Evolutionary conservation across 1,284 basidiomycete genomes (phyloP), one percentile per base, ranked within the genome.

Genomic region (Mrakiaceae sp.): DNA sequence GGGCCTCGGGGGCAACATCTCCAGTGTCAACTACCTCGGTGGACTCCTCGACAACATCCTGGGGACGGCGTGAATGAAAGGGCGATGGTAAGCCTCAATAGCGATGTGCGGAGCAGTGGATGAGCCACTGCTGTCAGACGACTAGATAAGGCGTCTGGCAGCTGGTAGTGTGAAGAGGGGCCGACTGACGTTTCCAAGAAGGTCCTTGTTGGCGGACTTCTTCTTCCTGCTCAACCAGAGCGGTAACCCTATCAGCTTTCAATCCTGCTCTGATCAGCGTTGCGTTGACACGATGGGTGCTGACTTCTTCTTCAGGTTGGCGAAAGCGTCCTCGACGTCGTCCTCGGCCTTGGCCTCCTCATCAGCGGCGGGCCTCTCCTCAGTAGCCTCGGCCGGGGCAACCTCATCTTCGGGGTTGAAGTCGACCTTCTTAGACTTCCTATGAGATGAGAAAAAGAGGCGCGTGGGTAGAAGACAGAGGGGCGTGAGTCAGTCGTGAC

Each of bases 271-370:
- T 9, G 10, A 50, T 50, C 48, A n/a, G 48, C 48, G n/a, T 50
- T n/a, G 10, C 56, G 5, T 2, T 16, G n/a, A 43, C 16, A n/a
- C 12, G 12, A 9, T 10, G 8, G 44, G 48, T 42, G 62, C 64
- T 55, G 44, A 66, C 74, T 81, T 81, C 77, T 80, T 80, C 75
- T 81, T 80, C 70, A 81, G 70, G 69, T 80, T 79, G 56, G 76
- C 79, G 65, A 80, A 80, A 74, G 79, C 67, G 64, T 77, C 72
- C 69, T 40, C 70, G 71, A 9, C 68, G n/a, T 64, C 71, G 16
- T 67, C 70, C 40, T 68, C 70, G 4, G 64, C 70, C 5, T 58
- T 68, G 14, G 70, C 67, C 16, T 68, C 68, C 39, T 67, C 69
- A 40, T 67, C 67, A n/a, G 67, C 86, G 4, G 79, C 77, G 4